Percentiles rank a stretch among this genome's conserved stretches.
Evolutionary conservation across 2,329 filamentous ascomycete species (phyloP).

Genomic region (Trichoderma polysporum): DNA sequence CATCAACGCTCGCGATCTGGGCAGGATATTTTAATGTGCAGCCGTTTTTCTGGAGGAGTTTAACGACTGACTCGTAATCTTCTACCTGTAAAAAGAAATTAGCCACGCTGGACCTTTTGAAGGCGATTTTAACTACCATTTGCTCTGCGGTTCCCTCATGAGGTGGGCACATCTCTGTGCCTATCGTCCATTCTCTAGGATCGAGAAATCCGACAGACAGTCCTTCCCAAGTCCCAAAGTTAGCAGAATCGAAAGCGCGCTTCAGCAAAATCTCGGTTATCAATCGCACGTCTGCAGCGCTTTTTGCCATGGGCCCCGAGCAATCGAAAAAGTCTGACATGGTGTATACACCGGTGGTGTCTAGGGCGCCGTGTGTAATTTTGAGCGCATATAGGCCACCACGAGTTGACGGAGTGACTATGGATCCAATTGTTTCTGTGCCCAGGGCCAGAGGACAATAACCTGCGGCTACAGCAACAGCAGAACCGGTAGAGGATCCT

Average conservation of each 20-base stretch:
- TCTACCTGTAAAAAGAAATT: not conserved
- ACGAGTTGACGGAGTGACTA: conserved; percentile 27
- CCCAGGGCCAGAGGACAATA: conserved; percentile 34
- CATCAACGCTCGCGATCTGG: not conserved
- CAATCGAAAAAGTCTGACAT: conserved; percentile 30
- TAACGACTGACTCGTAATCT: not conserved
- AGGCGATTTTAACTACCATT: conserved; percentile 10
- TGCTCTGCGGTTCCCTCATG: conserved; percentile 21
- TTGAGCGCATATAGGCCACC: conserved; percentile 32
- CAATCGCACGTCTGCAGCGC: conserved; percentile 21
- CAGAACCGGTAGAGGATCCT: conserved; percentile 37
- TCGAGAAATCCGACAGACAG: conserved; percentile 20
- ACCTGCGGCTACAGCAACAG: conserved; percentile 34
- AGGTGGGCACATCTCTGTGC: conserved; percentile 19
- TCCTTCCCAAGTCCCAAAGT: conserved; percentile 19
- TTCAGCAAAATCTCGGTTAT: conserved; percentile 17
- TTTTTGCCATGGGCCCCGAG: conserved; percentile 30
- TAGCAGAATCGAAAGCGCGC: not conserved
- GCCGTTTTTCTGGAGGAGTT: not conserved
- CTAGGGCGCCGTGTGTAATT: conserved; percentile 24
- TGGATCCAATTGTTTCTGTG: conserved; percentile 36
- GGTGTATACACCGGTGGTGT: conserved; percentile 22
- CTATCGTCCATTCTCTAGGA: conserved; percentile 20
- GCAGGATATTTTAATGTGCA: not conserved
- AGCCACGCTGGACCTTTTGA: not conserved